Evolutionary conservation across 257 asterid species (phyloP).

Genomic region (Thymus quinquecostatus): DNA sequence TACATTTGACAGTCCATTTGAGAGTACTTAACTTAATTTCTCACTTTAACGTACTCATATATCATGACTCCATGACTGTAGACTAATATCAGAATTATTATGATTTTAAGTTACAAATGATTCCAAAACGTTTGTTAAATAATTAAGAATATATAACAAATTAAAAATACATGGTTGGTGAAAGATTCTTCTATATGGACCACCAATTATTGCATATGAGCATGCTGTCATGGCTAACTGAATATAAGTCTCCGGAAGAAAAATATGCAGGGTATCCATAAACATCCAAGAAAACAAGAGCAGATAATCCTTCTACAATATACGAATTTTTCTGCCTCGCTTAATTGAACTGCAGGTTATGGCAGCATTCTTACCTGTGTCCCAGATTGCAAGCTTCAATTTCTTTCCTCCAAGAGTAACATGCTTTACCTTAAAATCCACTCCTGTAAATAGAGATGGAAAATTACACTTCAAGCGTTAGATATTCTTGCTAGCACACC

Average conservation of each 20-base stretch:
- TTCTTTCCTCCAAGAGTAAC: conserved; percentile 87
- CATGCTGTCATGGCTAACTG: neutral
- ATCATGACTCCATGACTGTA: too few relatives aligned
- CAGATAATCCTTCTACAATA: neutral
- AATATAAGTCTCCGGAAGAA: neutral
- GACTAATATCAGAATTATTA: too few relatives aligned
- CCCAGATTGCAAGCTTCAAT: conserved; percentile 99
- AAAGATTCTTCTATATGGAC: too few relatives aligned
- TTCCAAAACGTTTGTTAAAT: too few relatives aligned
- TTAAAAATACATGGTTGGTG: too few relatives aligned
- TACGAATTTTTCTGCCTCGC: conserved; percentile 1
- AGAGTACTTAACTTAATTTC: too few relatives aligned
- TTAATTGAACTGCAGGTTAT: neutral
- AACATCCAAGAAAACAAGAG: conserved; percentile 9
- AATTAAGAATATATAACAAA: too few relatives aligned
- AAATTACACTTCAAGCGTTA: conserved; percentile 14
- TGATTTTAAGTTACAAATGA: too few relatives aligned
- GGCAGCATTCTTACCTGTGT: conserved; percentile 69
- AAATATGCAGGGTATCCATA: neutral
- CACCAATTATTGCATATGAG: neutral
- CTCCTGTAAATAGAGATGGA: conserved; percentile 54
- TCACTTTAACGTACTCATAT: too few relatives aligned
- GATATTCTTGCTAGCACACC: neutral
- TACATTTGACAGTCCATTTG: too few relatives aligned
- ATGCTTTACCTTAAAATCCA: conserved; percentile 94